Evolutionary conservation across 306 rosid genomes (phyloP), one percentile per base, ranked within the genome.

Genomic region (Carpinus fangiana): DNA sequence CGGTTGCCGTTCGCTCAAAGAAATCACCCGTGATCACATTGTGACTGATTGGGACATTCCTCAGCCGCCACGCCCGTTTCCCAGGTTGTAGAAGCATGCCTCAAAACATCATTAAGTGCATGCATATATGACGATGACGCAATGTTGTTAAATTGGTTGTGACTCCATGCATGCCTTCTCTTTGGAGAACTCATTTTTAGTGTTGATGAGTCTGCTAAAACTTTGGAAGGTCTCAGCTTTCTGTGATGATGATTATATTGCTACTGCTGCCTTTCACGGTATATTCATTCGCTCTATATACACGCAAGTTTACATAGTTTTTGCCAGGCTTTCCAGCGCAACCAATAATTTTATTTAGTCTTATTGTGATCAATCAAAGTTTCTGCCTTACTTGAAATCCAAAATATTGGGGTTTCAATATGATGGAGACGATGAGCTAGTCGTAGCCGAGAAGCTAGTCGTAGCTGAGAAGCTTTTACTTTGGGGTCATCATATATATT

Each of bases 21-120:
- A 96, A 79, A 96, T 96, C 81, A 91, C 96, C 31, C 99, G 99
- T 36, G 73, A 91, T 43, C 99, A 96, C 81, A 76, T 96, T 47
- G 79, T 72, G 56, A 54, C 96, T 0, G 93, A 93, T 0, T 96
- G 96, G 96, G 99, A 96, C 87, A 70, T 6, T 4, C 94, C 98
- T 62, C 97, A 71, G 10, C 76, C 87, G 8, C 76, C 87, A 5
- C 88, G 69, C 13, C 75, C 70, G 2, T 36, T 45, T 0, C 89
- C 98, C 20, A 85, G 91, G 89, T 75, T 94, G 79, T 94, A 92
- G 88, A 52, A 17, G 0, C 3, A 34, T 61, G 69, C 75, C 18
- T 56, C 76, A 0, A 14, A 12, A 43, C 47, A 60, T 60, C 55
- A 60, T 12, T 28, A 16, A 47, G 23, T 23, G 36, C 45, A 41